phyloP scores from a whole-genome alignment of 306 rosid species.

The Morella rubra region DNA sequence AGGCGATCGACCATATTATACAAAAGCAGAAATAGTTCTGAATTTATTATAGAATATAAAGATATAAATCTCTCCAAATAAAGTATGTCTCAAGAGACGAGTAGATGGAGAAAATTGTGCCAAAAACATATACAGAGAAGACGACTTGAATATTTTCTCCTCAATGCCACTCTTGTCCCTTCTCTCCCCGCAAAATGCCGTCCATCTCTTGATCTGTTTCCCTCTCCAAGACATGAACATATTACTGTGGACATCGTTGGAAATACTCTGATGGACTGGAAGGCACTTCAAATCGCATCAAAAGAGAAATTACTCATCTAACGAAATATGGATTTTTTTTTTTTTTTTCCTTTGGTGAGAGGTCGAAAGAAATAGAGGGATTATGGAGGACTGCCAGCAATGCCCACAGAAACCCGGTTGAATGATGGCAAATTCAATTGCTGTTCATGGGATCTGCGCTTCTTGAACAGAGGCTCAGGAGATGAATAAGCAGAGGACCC shows the following conservation, averaged over 20 bases:
- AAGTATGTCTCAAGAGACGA: constrained; percentile 53
- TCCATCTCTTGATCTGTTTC: constrained; percentile 3
- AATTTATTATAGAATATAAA: constrained; percentile 52
- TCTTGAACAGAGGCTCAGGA: constrained; percentile 61
- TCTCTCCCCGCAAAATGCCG: constrained; percentile 33
- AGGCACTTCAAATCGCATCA: constrained; percentile 14
- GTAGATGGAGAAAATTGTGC: constrained; percentile 32
- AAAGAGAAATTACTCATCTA: constrained; percentile 25
- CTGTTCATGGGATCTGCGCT: constrained; percentile 57
- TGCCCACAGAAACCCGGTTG: constrained; percentile 54
- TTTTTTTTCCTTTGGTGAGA: background rate
- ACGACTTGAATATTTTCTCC: constrained; percentile 10
- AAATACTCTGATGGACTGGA: constrained; percentile 32
- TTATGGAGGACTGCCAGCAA: constrained; percentile 55
- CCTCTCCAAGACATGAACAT: constrained; percentile 32
- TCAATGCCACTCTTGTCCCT: constrained; percentile 59
- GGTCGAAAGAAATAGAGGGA: background rate
- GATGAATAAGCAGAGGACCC: constrained; percentile 54
- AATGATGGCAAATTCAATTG: constrained; percentile 51
- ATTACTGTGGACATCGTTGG: constrained; percentile 46
- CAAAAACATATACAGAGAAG: constrained; percentile 31
- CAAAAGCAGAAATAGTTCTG: constrained; percentile 44
- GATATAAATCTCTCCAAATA: constrained; percentile 59
- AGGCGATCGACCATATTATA: constrained; percentile 15
- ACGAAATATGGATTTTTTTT: background rate